Evolutionary conservation across 2,329 filamentous ascomycete genomes (phyloP).

Genomic region (Cercospora berteroae): DNA sequence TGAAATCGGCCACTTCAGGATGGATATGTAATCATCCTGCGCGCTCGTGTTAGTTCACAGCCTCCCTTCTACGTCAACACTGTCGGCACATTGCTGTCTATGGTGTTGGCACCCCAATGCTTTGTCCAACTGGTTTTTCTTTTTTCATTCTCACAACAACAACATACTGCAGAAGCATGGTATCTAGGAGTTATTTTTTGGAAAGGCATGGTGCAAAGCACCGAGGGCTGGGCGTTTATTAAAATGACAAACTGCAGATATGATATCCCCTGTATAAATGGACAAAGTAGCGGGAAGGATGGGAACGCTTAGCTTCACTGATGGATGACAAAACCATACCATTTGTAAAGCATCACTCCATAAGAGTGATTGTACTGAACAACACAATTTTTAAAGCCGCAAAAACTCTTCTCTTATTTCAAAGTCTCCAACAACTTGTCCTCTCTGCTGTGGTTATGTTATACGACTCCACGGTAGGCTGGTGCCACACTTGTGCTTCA

Average conservation of each 20-base stretch:
- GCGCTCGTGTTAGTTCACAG: conserved; percentile 9
- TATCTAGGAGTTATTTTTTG: conserved; percentile 12
- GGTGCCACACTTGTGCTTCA: background rate
- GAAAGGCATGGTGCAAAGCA: conserved; percentile 18
- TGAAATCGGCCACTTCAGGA: conserved; percentile 70
- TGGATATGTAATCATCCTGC: conserved; percentile 30
- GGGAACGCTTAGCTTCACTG: conserved; percentile 16
- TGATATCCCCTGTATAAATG: conserved; percentile 20
- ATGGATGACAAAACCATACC: background rate
- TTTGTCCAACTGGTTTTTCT: conserved; percentile 24
- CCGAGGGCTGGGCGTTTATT: conserved; percentile 8
- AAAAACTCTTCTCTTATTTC: background rate
- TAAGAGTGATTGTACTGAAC: conserved; percentile 2
- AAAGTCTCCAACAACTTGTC: background rate
- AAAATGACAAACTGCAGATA: conserved; percentile 25
- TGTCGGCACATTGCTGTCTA: background rate
- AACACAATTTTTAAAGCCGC: background rate
- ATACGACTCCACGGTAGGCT: background rate
- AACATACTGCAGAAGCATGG: conserved; percentile 21
- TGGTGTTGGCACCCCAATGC: background rate
- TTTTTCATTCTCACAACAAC: conserved; percentile 13
- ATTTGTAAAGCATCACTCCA: background rate
- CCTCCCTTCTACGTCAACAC: conserved; percentile 17
- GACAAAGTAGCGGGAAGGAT: conserved; percentile 21
- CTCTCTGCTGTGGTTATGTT: background rate